Conservation (phyloP, 2,329 filamentous ascomycete species). For the Trichoderma afroharzianum region DNA sequence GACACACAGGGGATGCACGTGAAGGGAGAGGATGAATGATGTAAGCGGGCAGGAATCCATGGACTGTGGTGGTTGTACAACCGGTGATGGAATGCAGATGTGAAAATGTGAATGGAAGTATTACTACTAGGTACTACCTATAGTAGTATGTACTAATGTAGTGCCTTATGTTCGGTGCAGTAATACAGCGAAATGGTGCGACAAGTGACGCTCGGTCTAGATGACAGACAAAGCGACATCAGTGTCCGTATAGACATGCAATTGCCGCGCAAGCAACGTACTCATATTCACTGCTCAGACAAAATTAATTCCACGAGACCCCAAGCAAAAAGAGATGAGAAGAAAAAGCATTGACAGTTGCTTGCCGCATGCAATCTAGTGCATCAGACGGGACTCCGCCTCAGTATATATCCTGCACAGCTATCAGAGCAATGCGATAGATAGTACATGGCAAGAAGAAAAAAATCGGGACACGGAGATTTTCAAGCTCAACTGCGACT, state of each 20-base stretch:
- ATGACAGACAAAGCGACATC: neutral
- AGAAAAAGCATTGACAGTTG: neutral
- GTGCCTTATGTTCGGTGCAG: neutral
- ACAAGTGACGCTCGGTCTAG: neutral
- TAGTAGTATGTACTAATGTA: no score
- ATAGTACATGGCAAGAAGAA: neutral
- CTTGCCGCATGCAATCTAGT: neutral
- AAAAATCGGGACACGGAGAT: neutral
- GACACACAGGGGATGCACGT: neutral
- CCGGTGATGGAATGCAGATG: neutral
- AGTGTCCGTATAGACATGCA: slow-evolving; percentile 2
- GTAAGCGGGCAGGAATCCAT: neutral
- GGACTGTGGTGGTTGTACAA: neutral
- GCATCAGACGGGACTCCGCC: neutral
- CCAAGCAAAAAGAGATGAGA: neutral
- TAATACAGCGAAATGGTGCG: neutral
- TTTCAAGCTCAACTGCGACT: neutral
- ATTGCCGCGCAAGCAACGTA: slow-evolving; percentile 6
- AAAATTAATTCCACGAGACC: neutral
- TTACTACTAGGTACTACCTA: no score
- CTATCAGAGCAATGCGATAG: neutral
- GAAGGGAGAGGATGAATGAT: neutral
- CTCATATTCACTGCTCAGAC: neutral
- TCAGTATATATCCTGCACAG: neutral
- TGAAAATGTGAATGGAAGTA: neutral